Evolutionary conservation across 495 filamentous ascomycete species (phyloP).

Genomic region (Beverwykella pulmonaria): DNA sequence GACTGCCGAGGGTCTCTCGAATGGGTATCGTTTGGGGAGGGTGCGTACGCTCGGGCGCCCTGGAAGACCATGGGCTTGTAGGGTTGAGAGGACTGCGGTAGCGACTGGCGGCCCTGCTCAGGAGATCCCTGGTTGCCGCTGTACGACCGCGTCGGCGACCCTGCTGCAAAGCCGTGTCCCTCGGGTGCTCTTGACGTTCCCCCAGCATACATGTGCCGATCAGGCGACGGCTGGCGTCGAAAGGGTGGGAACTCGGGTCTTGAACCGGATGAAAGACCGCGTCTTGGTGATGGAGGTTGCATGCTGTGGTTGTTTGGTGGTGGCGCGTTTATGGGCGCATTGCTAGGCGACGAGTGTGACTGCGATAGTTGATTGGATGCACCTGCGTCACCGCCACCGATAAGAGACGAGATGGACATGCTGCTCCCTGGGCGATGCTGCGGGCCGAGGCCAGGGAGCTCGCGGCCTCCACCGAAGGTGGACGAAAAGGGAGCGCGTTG

Average conservation of each 20-base stretch:
- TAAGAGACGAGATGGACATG: constrained; percentile 97
- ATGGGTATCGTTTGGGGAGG: constrained; percentile 32
- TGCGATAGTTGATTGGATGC: constrained; percentile 25
- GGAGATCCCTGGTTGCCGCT: constrained; percentile 36
- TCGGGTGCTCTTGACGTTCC: constrained; percentile 25
- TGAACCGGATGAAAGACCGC: constrained; percentile 23
- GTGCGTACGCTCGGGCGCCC: constrained; percentile 29
- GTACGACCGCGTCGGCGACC: constrained; percentile 33
- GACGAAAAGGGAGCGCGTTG: constrained; percentile 44
- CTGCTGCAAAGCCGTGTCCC: constrained; percentile 19
- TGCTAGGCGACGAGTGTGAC: constrained; percentile 33
- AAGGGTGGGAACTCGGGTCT: constrained; percentile 36
- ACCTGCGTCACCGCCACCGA: constrained; percentile 58
- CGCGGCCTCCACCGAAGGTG: constrained; percentile 54
- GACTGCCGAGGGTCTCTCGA: constrained; percentile 25
- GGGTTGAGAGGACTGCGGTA: constrained; percentile 25
- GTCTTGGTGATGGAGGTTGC: constrained; percentile 47
- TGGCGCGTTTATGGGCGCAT: constrained; percentile 21
- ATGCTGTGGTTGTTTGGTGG: constrained; percentile 36
- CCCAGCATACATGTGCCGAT: constrained; percentile 32
- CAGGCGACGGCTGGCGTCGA: constrained; percentile 31
- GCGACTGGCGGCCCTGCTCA: constrained; percentile 31
- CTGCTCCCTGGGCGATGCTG: constrained; percentile 66
- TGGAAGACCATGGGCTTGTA: constrained; percentile 36
- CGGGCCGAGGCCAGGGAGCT: constrained; percentile 53